phyloP scores from a whole-genome alignment of 2,329 filamentous ascomycete species.

The Alternaria sp. region DNA sequence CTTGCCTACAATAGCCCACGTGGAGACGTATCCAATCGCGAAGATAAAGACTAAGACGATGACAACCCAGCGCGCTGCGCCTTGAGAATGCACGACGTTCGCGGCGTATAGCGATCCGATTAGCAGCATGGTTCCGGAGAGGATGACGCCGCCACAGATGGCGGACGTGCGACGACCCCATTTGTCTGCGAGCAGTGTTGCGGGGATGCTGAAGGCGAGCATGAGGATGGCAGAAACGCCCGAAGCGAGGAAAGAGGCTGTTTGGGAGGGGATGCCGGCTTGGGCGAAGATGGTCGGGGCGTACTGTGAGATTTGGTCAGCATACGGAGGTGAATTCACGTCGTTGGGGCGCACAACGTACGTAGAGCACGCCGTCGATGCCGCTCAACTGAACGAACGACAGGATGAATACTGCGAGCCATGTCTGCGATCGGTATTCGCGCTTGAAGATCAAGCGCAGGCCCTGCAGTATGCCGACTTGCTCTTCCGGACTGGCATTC shows the following conservation, averaged over 20 bases:
- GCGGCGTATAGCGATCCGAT: not conserved
- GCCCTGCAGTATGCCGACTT: not conserved
- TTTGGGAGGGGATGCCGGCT: not conserved
- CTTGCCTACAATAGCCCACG: not conserved
- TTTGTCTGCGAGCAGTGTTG: not conserved
- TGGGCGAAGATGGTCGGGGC: not conserved
- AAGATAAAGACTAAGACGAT: not conserved
- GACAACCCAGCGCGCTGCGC: not conserved
- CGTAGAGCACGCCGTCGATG: not conserved
- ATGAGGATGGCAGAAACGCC: not conserved
- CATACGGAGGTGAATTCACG: not conserved
- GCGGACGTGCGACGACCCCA: not conserved
- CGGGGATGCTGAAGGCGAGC: not conserved
- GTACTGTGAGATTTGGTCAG: not conserved
- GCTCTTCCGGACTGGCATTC: fast-evolving
- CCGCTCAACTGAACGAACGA: not conserved
- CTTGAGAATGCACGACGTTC: not conserved
- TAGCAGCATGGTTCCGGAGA: not conserved
- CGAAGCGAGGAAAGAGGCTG: not conserved
- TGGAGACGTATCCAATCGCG: not conserved
- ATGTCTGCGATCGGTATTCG: not conserved
- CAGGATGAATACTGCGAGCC: not conserved
- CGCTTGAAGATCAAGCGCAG: not conserved
- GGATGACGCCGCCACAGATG: not conserved
- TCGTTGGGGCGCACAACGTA: not conserved